Evolutionary conservation across 2,329 filamentous ascomycete species (phyloP), one percentile per base, ranked within the genome.

Genomic region (Cryphonectria carpinicola): DNA sequence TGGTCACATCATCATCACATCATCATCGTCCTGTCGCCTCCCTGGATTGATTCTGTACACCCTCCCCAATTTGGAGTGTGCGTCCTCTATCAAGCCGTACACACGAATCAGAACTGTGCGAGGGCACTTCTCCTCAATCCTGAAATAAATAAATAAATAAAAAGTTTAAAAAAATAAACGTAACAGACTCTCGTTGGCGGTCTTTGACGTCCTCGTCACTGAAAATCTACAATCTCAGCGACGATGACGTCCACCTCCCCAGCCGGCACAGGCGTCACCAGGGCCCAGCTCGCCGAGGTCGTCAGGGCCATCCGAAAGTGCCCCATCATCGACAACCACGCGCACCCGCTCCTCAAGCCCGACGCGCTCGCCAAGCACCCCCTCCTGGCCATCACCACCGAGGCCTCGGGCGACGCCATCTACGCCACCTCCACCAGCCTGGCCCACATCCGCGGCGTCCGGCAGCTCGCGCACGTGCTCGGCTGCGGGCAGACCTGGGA

Each of bases 281-380:
- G 62, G 70, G 70, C 75, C 6, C 76, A 80, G 71, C 69, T 80
- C 3, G 75, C 76, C 58, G 74, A 78, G 69, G 76, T 83, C 10
- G 76, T 76, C 43, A 77, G 76, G 25, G 83, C 82, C 67, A 87
- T 90, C 70, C 79, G 82, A 39, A 82, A 77, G 28, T 88, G 85
- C 32, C 91, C 91, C 3, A 88, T 93, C 75, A 89, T 94, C 78
- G 92, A 94, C 80, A 89, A 92, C 75, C 91, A 93, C 77, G 90
- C 89, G 3, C 91, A 93, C 74, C 91, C 91, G 39, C 83, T 94
- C 1, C 85, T 93, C 13, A 86, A 86, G 52, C 81, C 82, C 8
- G 80, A 83, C 28, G 79, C 84, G 14, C 78, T 86, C 39, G 79
- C 80, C 70, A 83, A 83, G 32, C 82, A 88, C 68, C 80, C 84